phyloP scores from a whole-genome alignment of 768 basidiomycete genomes.

The Butyriboletus loyo region DNA sequence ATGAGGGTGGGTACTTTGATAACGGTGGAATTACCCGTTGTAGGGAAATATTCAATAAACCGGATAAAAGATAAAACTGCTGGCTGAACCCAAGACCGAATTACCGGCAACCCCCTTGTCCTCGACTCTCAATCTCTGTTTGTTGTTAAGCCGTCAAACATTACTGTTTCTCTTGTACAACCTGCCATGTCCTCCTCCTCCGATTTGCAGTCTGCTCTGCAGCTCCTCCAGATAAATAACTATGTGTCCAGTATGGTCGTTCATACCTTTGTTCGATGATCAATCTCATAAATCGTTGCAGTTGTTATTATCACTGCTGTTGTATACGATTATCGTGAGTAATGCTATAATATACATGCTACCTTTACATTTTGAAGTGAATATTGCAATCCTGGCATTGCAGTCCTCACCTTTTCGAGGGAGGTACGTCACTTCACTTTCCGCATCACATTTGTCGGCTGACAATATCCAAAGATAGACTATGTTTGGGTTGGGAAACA shows the following conservation, averaged over 20 bases:
- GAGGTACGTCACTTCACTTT: neutral
- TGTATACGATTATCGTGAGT: constrained; percentile 9
- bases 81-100: neutral
- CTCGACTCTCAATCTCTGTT: neutral
- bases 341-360: neutral
- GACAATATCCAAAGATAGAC: neutral
- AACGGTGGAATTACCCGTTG: too few relatives aligned
- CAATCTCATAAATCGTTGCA: neutral
- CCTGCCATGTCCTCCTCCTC: neutral
- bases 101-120: neutral
- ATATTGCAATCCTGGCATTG: neutral
- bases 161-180: neutral
- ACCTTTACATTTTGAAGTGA: neutral
- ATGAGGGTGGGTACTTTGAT: too few relatives aligned
- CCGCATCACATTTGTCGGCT: neutral
- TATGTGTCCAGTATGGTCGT: neutral
- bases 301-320: neutral
- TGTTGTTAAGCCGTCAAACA: neutral
- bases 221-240: neutral
- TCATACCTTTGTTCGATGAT: neutral
- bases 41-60: too few relatives aligned
- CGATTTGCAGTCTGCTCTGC: neutral
- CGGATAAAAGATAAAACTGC: too few relatives aligned
- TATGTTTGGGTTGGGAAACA: neutral
- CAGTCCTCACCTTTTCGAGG: neutral